phyloP scores from a whole-genome alignment of 805 yeast genomes.

The Pichia scutulata region DNA sequence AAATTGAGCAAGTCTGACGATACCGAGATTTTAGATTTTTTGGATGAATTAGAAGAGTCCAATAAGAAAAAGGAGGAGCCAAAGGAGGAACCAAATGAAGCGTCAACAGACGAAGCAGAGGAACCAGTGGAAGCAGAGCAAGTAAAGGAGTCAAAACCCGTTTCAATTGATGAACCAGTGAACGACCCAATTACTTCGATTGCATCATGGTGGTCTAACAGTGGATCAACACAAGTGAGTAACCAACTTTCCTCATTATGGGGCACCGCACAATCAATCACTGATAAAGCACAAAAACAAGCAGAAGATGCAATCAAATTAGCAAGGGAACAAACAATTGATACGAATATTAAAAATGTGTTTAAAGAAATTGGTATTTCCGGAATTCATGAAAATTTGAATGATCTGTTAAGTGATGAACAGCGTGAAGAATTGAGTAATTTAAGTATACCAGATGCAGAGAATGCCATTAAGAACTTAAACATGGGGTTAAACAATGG shows the following conservation, averaged over 20 bases:
- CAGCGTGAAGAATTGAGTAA: constrained; percentile 18
- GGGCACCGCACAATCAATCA: constrained; percentile 46
- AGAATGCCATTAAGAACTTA: constrained; percentile 31
- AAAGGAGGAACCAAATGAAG: background rate
- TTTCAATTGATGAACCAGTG: constrained; percentile 7
- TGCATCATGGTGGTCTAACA: constrained; percentile 68
- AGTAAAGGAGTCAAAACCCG: background rate
- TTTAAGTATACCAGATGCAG: constrained; percentile 27
- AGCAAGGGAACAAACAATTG: constrained; percentile 34
- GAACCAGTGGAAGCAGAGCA: background rate
- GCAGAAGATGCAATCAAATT: constrained; percentile 45
- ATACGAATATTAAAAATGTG: constrained; percentile 30
- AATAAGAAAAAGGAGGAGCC: constrained; percentile 1
- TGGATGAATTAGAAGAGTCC: constrained; percentile 57
- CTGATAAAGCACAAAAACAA: constrained; percentile 36
- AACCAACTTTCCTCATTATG: constrained; percentile 57
- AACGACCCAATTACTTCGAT: constrained; percentile 59
- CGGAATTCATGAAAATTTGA: constrained; percentile 28
- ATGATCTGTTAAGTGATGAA: constrained; percentile 26
- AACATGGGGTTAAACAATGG: constrained; percentile 25
- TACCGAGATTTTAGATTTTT: constrained; percentile 46
- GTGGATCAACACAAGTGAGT: constrained; percentile 58
- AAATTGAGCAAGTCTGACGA: constrained; percentile 35
- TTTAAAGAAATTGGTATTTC: constrained; percentile 35
- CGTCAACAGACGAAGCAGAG: too few relatives aligned